Conservation (phyloP, 176 grass and related monocot species). For the Rhynchospora pubera region DNA sequence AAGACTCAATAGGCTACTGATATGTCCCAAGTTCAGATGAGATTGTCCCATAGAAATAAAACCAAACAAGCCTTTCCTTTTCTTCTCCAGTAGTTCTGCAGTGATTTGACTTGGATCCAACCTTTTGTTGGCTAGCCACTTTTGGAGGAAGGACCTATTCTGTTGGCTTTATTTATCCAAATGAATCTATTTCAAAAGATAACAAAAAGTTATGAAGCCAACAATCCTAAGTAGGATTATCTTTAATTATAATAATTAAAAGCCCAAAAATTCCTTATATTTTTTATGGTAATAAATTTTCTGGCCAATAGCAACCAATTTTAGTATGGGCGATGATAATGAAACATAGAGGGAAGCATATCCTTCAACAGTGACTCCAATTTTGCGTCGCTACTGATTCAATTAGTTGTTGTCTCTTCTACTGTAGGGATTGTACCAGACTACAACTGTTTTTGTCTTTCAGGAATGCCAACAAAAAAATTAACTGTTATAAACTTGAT, state of each 20-base stretch:
- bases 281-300: neutral
- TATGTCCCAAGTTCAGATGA: neutral
- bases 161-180: neutral
- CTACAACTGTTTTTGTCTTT: slow-evolving; percentile 6
- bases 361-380: slow-evolving; percentile 15
- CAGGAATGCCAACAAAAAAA: neutral
- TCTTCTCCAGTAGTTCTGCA: neutral
- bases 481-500: neutral
- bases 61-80: neutral
- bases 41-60: neutral
- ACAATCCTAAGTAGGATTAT: neutral
- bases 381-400: slow-evolving; percentile 13
- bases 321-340: slow-evolving; percentile 43
- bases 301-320: neutral
- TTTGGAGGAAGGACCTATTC: too few species aligned
- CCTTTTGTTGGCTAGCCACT: too few species aligned
- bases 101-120: neutral
- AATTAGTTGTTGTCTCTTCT: neutral
- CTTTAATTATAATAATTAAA: neutral
- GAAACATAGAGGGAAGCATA: slow-evolving; percentile 25
- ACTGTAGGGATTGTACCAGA: neutral
- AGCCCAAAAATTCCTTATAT: neutral
- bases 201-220: neutral
- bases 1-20: neutral
- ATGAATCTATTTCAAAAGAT: neutral